Conservation (phyloP, 495 filamentous ascomycete species). For the Hypoxylon intermedium region DNA sequence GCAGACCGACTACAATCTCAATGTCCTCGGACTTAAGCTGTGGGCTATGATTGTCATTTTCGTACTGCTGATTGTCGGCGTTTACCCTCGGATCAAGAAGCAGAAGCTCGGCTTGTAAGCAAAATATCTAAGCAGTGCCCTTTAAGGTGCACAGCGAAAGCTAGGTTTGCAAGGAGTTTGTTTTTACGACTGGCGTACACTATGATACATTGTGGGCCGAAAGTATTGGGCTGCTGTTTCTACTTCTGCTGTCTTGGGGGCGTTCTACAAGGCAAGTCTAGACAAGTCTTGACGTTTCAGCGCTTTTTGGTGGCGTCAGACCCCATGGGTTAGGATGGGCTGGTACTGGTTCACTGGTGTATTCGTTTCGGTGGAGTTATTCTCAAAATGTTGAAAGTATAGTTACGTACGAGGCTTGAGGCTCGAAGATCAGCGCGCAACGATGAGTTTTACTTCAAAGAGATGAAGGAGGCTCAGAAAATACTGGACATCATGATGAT, state of each 20-base stretch:
- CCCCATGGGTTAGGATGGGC: constrained; percentile 3
- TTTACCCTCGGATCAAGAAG: constrained; percentile 80
- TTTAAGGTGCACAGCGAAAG: not conserved
- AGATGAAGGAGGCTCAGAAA: too few species aligned
- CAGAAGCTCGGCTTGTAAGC: constrained; percentile 73
- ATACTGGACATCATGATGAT: too few species aligned
- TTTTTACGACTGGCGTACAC: not conserved
- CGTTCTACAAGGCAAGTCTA: not conserved
- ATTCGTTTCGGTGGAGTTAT: constrained; percentile 9
- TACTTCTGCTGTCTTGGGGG: not conserved
- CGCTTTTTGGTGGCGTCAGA: constrained; percentile 11
- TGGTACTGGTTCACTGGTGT: constrained; percentile 9
- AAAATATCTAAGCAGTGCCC: too few species aligned
- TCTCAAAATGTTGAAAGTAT: not conserved
- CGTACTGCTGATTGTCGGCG: constrained; percentile 68
- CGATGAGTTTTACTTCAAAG: too few species aligned
- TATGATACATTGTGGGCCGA: not conserved
- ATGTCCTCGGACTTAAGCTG: constrained; percentile 68
- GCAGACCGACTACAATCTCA: constrained; percentile 71
- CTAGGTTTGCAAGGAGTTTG: not conserved
- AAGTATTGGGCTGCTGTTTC: constrained; percentile 1
- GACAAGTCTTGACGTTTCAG: too few species aligned
- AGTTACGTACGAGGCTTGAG: not conserved
- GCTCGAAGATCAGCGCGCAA: too few species aligned
- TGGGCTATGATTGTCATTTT: constrained; percentile 72